Evolutionary conservation across 2,329 filamentous ascomycete genomes (phyloP).

Genomic region (Blastomyces parvus): DNA sequence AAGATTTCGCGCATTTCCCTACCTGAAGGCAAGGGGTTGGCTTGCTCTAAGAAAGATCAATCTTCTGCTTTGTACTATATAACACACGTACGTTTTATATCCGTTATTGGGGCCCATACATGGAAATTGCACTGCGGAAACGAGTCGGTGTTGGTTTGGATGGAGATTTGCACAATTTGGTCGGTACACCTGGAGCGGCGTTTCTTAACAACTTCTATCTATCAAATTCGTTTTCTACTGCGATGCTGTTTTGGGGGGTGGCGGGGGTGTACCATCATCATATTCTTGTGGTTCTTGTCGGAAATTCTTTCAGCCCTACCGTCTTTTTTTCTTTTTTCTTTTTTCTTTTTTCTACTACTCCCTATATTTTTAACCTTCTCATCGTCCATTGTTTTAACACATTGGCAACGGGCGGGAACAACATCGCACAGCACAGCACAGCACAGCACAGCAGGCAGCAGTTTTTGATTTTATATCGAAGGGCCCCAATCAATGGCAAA

Average conservation of each 20-base stretch:
- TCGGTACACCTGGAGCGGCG: conserved; percentile 9
- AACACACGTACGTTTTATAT: conserved; percentile 3
- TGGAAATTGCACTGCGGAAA: conserved; percentile 12
- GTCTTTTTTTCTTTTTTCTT: too few species aligned
- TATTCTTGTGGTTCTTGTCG: neutral
- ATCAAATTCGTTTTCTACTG: conserved; percentile 7
- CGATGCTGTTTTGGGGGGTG: conserved; percentile 10
- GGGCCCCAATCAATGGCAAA: too few species aligned
- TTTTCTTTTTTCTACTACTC: conserved; percentile 11
- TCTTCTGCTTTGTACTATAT: conserved; percentile 8
- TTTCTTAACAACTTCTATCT: conserved; percentile 11
- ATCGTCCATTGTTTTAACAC: conserved; percentile 11
- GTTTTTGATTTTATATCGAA: too few species aligned
- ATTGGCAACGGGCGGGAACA: conserved; percentile 7
- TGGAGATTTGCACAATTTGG: conserved; percentile 5
- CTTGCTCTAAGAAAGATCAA: neutral
- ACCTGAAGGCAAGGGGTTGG: neutral
- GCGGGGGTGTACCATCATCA: conserved; percentile 7
- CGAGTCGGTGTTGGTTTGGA: conserved; percentile 11
- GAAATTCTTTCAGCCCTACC: neutral
- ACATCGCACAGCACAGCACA: too few species aligned
- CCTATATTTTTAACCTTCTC: conserved; percentile 6
- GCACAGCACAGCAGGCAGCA: conserved; percentile 6
- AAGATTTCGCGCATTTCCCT: conserved; percentile 3
- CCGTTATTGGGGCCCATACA: conserved; percentile 7